A percentile compares a stretch with the other conserved stretches of the same genome.
phyloP scores from a whole-genome alignment of 305 asterid genomes.

The Fraxinus xanthoxyloides region DNA sequence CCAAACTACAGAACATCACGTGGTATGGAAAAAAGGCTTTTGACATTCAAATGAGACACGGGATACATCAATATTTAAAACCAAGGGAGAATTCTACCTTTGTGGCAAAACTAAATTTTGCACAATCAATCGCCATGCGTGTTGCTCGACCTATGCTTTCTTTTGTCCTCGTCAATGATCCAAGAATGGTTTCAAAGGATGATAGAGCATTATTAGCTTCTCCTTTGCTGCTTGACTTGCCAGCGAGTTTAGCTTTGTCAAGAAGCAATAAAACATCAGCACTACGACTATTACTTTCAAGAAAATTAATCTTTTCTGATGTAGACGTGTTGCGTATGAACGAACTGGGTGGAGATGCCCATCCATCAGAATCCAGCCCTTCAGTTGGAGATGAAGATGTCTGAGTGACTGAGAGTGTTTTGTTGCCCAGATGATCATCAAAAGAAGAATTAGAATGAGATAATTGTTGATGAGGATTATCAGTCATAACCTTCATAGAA shows the following conservation, averaged over 20 bases:
- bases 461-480: constrained; percentile 21
- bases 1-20: not conserved
- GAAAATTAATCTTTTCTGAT: constrained; percentile 39
- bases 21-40: constrained; percentile 1
- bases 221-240: constrained; percentile 56
- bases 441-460: constrained; percentile 44
- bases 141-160: constrained; percentile 92
- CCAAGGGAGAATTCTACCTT: constrained; percentile 51
- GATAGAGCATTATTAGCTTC: constrained; percentile 44
- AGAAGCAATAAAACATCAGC: constrained; percentile 51
- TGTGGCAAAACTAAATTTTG: constrained; percentile 73
- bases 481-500: constrained; percentile 37
- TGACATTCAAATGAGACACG: constrained; percentile 7
- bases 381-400: constrained; percentile 60
- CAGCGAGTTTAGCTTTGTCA: constrained; percentile 50
- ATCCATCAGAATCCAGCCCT: constrained; percentile 45
- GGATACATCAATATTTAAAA: constrained; percentile 3
- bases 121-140: constrained; percentile 82
- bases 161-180: constrained; percentile 75
- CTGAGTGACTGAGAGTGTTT: constrained; percentile 48
- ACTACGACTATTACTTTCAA: constrained; percentile 49
- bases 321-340: constrained; percentile 46
- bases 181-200: constrained; percentile 67
- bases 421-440: constrained; percentile 44
- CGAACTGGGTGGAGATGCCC: constrained; percentile 50